Conservation (phyloP, 2,329 filamentous ascomycete genomes). For the Curvularia lunata region DNA sequence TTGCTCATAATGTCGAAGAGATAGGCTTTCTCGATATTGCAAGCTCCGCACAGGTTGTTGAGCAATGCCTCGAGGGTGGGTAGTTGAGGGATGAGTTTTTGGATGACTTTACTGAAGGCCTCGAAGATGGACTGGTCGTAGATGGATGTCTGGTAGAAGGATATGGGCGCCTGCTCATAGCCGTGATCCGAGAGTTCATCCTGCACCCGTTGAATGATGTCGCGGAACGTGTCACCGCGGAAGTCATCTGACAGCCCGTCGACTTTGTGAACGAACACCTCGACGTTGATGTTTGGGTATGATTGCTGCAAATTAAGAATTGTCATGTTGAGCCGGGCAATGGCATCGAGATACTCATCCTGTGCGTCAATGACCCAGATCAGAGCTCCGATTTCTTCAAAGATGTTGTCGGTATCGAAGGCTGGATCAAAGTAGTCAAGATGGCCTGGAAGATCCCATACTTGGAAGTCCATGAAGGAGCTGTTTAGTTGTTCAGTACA, state of each 20-base stretch:
- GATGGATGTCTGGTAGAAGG: slow-evolving; percentile 95
- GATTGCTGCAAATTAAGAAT: slow-evolving; percentile 87
- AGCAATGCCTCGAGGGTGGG: slow-evolving; percentile 92
- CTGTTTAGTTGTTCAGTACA: slow-evolving; percentile 54
- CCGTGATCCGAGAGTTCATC: slow-evolving; percentile 94
- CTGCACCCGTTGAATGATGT: slow-evolving; percentile 94
- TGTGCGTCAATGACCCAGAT: slow-evolving; percentile 99
- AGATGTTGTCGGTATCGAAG: slow-evolving; percentile 92
- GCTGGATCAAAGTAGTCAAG: slow-evolving; percentile 88
- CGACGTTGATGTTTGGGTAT: slow-evolving; percentile 93
- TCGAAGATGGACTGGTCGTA: slow-evolving; percentile 99
- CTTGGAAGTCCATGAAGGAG: slow-evolving; percentile 99
- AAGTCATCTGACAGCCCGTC: slow-evolving; percentile 98
- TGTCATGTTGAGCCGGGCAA: slow-evolving; percentile 83
- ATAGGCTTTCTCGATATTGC: slow-evolving; percentile 96
- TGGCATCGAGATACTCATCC: slow-evolving; percentile 94
- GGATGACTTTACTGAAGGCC: slow-evolving; percentile 97
- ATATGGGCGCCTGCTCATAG: slow-evolving; percentile 90
- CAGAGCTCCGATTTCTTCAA: slow-evolving; percentile 89
- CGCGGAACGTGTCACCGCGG: slow-evolving; percentile 92
- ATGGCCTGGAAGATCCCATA: slow-evolving; percentile 97
- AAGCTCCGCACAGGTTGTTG: slow-evolving; percentile 90
- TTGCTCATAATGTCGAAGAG: slow-evolving; percentile 97
- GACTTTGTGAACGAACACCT: slow-evolving; percentile 99
- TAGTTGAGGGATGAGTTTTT: slow-evolving; percentile 93